A percentile compares a stretch with the other conserved stretches of the same genome.
Evolutionary conservation across 768 basidiomycete genomes (phyloP).

Genomic region (Lentinula edodes): DNA sequence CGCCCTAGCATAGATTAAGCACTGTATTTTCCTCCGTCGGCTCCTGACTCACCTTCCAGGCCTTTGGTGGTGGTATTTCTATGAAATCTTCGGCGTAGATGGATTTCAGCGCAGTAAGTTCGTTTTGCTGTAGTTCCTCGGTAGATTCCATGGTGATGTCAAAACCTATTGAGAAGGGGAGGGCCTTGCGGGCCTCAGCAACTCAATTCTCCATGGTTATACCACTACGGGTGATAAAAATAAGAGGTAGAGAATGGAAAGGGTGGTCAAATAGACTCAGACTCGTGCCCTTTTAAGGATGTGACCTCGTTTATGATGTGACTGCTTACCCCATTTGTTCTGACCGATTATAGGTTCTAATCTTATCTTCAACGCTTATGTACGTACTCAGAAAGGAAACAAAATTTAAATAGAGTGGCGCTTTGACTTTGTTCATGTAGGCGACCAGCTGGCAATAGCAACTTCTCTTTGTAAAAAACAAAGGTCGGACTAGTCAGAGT

Average conservation of each 20-base stretch:
- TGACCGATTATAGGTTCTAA: not conserved
- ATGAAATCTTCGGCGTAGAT: conserved; percentile 79
- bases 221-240: conserved; percentile 4
- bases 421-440: not conserved
- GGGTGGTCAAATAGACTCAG: not conserved
- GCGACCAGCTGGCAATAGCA: too few species aligned
- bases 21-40: not conserved
- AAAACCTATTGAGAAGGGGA: conserved; percentile 9
- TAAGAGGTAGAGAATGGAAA: not conserved
- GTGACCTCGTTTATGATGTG: not conserved
- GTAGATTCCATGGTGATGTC: conserved; percentile 54
- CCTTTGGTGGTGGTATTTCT: conserved; percentile 68
- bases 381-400: not conserved
- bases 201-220: conserved; percentile 8
- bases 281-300: not conserved
- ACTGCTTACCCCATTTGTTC: not conserved
- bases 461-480: too few species aligned
- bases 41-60: conserved; percentile 63
- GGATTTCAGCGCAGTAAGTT: conserved; percentile 75
- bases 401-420: not conserved
- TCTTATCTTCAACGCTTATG: not conserved
- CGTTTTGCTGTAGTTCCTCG: conserved; percentile 58
- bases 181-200: conserved; percentile 5
- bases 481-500: too few species aligned
- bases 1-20: conserved; percentile 39